A percentile compares a stretch with the other conserved stretches of the same genome.
phyloP scores from a whole-genome alignment of 352 stramenopile genomes.

The Lagenidium sp. region DNA sequence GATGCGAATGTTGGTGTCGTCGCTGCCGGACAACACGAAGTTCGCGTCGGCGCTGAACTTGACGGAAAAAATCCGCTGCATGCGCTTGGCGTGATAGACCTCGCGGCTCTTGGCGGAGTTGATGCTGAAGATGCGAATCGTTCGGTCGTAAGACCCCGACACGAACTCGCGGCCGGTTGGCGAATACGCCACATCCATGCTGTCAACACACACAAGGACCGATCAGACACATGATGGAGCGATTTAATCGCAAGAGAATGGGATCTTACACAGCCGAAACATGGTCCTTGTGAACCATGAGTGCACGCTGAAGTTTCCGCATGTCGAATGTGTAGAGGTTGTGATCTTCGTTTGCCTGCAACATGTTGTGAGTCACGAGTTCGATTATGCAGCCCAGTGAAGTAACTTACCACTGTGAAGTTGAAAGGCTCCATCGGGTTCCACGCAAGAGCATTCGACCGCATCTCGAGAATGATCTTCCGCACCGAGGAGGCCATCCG shows the following conservation, averaged over 20 bases:
- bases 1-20: constrained; percentile 99
- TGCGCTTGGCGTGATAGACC: constrained; percentile 98
- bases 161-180: constrained; percentile 98
- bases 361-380: background rate
- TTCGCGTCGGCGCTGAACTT: constrained; percentile 86
- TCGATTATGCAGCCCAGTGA: constrained; percentile 84
- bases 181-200: constrained; percentile 95
- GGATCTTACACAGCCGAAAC: constrained; percentile 90
- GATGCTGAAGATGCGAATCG: constrained; percentile 95
- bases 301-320: constrained; percentile 90
- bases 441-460: constrained; percentile 97
- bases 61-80: constrained; percentile 94
- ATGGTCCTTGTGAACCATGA: constrained; percentile 98
- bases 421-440: constrained; percentile 99
- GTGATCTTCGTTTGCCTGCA: constrained; percentile 96
- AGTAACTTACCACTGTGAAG: constrained; percentile 92
- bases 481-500: constrained; percentile 89
- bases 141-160: constrained; percentile 97
- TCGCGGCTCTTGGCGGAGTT: constrained; percentile 79
- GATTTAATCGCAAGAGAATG: too few species aligned
- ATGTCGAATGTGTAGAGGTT: constrained; percentile 99
- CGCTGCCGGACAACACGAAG: constrained; percentile 97
- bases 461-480: constrained; percentile 96
- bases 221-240: too few species aligned
- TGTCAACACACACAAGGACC: constrained; percentile 10